phyloP scores from a whole-genome alignment of 305 asterid genomes.

The Fraxinus sp. region DNA sequence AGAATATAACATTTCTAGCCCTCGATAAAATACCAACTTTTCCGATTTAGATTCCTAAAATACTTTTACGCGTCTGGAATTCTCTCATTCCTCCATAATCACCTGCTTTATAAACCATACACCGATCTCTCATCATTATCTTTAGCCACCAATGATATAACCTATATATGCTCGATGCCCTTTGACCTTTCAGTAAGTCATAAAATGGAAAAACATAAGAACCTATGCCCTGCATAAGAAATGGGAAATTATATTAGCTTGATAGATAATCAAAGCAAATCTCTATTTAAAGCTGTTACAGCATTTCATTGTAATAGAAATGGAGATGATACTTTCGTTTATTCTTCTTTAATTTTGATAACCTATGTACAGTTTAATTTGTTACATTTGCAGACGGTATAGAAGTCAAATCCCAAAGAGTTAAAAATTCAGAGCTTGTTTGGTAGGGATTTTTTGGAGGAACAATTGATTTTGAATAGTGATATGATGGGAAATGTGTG shows the following conservation, averaged over 20 bases:
- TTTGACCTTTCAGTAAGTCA: not conserved
- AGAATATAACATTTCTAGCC: not conserved
- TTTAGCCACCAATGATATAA: not conserved
- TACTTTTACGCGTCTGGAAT: not conserved
- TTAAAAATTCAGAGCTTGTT: not conserved
- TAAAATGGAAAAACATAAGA: not conserved
- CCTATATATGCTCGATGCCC: not conserved
- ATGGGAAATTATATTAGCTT: not conserved
- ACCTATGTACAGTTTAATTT: not conserved
- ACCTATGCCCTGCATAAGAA: conserved; percentile 11
- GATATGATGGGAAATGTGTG: too few relatives aligned
- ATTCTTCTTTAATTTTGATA: not conserved
- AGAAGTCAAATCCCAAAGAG: not conserved
- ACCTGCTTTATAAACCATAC: not conserved
- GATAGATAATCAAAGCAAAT: not conserved
- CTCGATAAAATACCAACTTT: not conserved
- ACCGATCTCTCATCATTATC: not conserved
- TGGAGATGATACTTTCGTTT: not conserved
- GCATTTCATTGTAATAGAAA: not conserved
- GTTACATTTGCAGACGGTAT: not conserved
- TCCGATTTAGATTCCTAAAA: not conserved
- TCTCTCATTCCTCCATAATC: not conserved
- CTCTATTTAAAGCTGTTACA: not conserved
- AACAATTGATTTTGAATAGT: too few relatives aligned
- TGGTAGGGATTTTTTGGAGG: too few relatives aligned